These are phyloP conservation scores for Colletotrichum sp. DNA, from an alignment of 2,329 filamentous ascomycete species.

Conservation along the genomic window DNA sequence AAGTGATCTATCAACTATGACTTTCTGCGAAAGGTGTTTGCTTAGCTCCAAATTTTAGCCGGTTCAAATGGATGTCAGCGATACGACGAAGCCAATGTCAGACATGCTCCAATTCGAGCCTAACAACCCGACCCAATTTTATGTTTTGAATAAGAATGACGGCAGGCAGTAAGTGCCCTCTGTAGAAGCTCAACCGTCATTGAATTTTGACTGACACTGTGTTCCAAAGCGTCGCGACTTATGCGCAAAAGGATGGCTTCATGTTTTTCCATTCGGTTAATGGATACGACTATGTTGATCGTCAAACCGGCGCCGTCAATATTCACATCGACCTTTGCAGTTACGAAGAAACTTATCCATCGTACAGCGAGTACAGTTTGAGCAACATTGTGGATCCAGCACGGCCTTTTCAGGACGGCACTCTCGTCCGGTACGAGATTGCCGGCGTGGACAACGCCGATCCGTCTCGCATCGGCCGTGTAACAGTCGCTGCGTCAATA, in stretches of 20 bases:
- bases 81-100: conserved; percentile 19
- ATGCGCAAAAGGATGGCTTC: conserved; percentile 12
- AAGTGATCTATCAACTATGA: neutral
- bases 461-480: neutral
- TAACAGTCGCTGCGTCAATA: conserved; percentile 14
- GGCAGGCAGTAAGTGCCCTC: conserved; percentile 12
- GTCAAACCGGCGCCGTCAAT: neutral
- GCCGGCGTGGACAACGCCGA: neutral
- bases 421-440: conserved; percentile 21
- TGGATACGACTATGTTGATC: conserved; percentile 22
- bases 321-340: conserved; percentile 24
- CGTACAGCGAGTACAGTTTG: conserved; percentile 33
- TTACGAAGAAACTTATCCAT: conserved; percentile 8
- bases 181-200: no score
- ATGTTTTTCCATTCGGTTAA: conserved; percentile 25
- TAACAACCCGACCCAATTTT: conserved; percentile 17
- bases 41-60: neutral
- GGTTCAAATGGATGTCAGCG: conserved; percentile 24
- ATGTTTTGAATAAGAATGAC: conserved; percentile 19
- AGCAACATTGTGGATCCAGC: conserved; percentile 28
- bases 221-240: conserved; percentile 6
- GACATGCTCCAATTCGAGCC: conserved; percentile 20
- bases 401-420: neutral
- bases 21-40: neutral
- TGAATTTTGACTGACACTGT: neutral